Conservation (phyloP, 2,329 filamentous ascomycete genomes). For the Xylariales sp. region DNA sequence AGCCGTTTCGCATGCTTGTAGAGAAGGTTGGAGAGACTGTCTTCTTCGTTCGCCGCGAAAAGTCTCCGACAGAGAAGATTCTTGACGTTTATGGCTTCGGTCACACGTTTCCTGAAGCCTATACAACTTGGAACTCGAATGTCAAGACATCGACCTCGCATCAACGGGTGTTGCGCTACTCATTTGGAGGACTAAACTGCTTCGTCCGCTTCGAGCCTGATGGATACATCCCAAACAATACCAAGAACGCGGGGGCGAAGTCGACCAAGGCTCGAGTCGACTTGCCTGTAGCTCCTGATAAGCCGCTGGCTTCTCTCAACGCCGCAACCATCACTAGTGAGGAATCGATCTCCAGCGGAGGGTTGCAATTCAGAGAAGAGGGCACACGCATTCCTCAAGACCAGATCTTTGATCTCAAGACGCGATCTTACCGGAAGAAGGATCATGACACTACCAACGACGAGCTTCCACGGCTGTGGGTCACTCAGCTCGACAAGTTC, state of each 20-base stretch:
- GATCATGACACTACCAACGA: constrained; percentile 25
- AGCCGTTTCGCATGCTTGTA: constrained; percentile 53
- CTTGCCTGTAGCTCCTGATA: neutral
- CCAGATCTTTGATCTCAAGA: constrained; percentile 40
- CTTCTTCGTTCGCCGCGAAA: constrained; percentile 60
- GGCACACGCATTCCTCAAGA: constrained; percentile 26
- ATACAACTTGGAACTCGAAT: constrained; percentile 57
- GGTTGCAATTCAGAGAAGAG: constrained; percentile 13
- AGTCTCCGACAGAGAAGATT: constrained; percentile 53
- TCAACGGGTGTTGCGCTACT: constrained; percentile 57
- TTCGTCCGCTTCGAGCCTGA: constrained; percentile 55
- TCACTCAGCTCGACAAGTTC: constrained; percentile 33
- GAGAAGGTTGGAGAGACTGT: constrained; percentile 52
- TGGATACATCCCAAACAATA: constrained; percentile 38
- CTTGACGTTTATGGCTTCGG: constrained; percentile 54
- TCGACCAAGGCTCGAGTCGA: neutral
- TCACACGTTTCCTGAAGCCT: constrained; percentile 61
- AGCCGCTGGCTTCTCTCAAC: neutral
- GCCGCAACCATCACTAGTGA: neutral
- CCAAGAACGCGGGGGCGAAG: neutral
- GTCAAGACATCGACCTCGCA: constrained; percentile 54
- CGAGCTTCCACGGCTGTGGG: constrained; percentile 39
- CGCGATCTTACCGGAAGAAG: constrained; percentile 26
- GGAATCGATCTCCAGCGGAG: neutral
- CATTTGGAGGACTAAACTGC: constrained; percentile 46